Evolutionary conservation across 192 early-diverging fungal species (phyloP), one percentile per base, ranked within the genome.

Genomic region (Powellomyces hirtus): DNA sequence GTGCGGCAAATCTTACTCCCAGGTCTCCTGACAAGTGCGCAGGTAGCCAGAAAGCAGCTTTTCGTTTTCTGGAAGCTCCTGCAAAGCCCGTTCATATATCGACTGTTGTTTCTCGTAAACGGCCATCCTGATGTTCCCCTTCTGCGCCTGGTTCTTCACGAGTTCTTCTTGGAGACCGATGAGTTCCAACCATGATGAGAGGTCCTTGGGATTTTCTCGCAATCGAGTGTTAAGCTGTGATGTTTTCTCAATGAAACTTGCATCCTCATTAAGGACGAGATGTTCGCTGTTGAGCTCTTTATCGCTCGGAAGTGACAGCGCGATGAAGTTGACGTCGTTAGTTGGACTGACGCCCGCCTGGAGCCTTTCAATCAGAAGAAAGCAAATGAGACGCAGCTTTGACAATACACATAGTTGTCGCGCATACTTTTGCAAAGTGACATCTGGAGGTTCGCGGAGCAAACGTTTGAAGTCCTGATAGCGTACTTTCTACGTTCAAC

Each of bases 51-150:
- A 27, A 20, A 76, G 22, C 24, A 83, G 69, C 26, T 53, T 20
- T 16, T 73, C 64, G 38, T 64, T 35, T 13, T 64, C 27, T 5
- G 74, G 74, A 0, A 75, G 35, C 36, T 68, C 36, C 38, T 61
- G 11, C 20, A 83, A 30, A 1, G 81, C 81, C 35, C 73, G 72
- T 67, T 78, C 76, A 38, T 68, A 75, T 24, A 83, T 83, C 18
- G 74, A 40, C 20, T 81, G 38, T 46, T 78, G 80, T 50, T 74
- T 81, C 40, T 77, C 76, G 56, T 60, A 59, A 31, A 82, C 59
- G 14, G 71, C 70, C 30, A 42, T 37, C 1, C 24, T 49, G 33
- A 27, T 56, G 6, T 24, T 35, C 26, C 42, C 7, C 38, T 44
- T 55, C 26, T 61, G 29, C 30, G 49, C 35, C 4, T 34, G 10